Conservation (phyloP, 768 basidiomycete genomes). For the Pleurotus pulmonarius region DNA sequence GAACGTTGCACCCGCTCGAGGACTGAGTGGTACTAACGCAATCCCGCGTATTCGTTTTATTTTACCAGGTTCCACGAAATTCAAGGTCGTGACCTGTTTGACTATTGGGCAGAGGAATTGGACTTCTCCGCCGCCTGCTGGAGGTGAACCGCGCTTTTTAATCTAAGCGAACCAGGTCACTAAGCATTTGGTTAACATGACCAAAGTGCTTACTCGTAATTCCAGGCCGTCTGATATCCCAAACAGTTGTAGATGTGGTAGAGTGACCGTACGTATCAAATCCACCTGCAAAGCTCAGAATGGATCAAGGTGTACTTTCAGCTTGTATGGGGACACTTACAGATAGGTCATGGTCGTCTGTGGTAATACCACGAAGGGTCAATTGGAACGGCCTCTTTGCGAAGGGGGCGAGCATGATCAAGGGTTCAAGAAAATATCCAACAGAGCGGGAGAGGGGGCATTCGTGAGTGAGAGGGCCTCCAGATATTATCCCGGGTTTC, state of each 20-base stretch:
- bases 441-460: slow-evolving; percentile 86
- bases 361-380: slow-evolving; percentile 86
- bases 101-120: slow-evolving; percentile 92
- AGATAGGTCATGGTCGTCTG: slow-evolving; percentile 88
- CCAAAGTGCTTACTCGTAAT: slow-evolving; percentile 53
- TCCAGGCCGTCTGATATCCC: slow-evolving; percentile 90
- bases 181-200: neutral
- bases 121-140: slow-evolving; percentile 89
- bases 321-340: slow-evolving; percentile 33
- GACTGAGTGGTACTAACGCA: slow-evolving; percentile 55
- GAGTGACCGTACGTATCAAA: slow-evolving; percentile 81
- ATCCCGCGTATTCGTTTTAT: slow-evolving; percentile 94
- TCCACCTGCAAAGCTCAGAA: slow-evolving; percentile 56
- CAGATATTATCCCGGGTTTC: slow-evolving; percentile 88
- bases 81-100: slow-evolving; percentile 86
- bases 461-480: slow-evolving; percentile 79
- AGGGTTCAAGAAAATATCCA: slow-evolving; percentile 91
- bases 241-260: slow-evolving; percentile 88
- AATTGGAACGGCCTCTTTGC: slow-evolving; percentile 82
- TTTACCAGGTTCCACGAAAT: slow-evolving; percentile 89
- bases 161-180: slow-evolving; percentile 47
- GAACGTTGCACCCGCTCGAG: neutral
- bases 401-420: slow-evolving; percentile 90
- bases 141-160: slow-evolving; percentile 89
- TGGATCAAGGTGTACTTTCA: too few species aligned